These are phyloP conservation scores for Cyathus striatus DNA, from an alignment of 768 basidiomycete species.

Conservation along the genomic window DNA sequence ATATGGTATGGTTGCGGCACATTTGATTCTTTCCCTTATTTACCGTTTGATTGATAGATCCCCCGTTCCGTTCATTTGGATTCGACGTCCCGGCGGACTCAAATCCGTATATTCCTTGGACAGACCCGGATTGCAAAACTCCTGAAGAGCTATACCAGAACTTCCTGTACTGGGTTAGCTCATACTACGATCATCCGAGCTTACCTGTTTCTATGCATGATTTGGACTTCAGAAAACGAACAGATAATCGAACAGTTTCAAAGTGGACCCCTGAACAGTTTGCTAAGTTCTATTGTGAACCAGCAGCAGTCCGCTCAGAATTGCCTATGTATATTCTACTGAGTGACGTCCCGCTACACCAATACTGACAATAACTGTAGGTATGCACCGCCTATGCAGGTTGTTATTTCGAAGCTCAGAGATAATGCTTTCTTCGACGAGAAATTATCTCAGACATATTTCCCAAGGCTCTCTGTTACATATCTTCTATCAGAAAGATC, in stretches of 20 bases:
- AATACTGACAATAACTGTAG: conserved; percentile 5
- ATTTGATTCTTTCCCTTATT: not conserved
- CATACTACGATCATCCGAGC: conserved; percentile 21
- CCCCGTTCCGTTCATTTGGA: conserved; percentile 23
- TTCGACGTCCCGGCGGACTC: conserved; percentile 13
- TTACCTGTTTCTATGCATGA: conserved; percentile 11
- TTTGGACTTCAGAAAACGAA: conserved; percentile 15
- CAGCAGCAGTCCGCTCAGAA: conserved; percentile 12
- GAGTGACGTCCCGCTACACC: not conserved
- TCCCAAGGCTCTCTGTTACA: conserved; percentile 16
- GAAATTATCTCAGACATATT: conserved; percentile 7
- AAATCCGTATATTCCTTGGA: conserved; percentile 15
- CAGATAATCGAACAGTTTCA: conserved; percentile 11
- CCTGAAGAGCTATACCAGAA: conserved; percentile 14
- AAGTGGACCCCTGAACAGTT: conserved; percentile 14
- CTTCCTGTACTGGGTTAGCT: conserved; percentile 21
- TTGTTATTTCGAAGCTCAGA: conserved; percentile 8
- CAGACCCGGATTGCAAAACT: conserved; percentile 14
- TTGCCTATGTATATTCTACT: conserved; percentile 12
- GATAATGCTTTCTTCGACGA: conserved; percentile 16
- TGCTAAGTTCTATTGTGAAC: conserved; percentile 9
- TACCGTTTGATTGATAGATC: conserved; percentile 15
- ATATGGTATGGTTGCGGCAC: conserved; percentile 19
- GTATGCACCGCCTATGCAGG: conserved; percentile 16
- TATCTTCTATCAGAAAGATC: conserved; percentile 15